These are phyloP conservation scores for Ochetophila trinervis DNA, from an alignment of 306 rosid genomes.

Conservation along the genomic window DNA sequence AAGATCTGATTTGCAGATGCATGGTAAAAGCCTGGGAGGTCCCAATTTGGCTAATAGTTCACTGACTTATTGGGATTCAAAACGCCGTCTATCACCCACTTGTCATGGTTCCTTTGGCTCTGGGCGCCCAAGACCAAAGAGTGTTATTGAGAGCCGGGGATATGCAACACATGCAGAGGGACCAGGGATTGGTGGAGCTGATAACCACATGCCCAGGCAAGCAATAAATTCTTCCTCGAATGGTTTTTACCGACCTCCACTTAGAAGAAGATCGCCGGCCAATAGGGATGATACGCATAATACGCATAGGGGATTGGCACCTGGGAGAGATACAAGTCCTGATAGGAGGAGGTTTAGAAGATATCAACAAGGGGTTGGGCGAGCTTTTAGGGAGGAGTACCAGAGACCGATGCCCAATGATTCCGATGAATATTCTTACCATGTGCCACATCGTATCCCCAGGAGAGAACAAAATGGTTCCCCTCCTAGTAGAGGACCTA, in stretches of 20 bases:
- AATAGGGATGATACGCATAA: conserved; percentile 14
- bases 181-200: conserved; percentile 13
- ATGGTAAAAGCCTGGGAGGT: conserved; percentile 10
- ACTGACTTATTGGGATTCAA: conserved; percentile 24
- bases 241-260: conserved; percentile 20
- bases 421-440: conserved; percentile 23
- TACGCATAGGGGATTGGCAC: conserved; percentile 27
- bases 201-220: conserved; percentile 25
- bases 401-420: conserved; percentile 27
- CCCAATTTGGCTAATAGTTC: conserved; percentile 13
- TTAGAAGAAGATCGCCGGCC: conserved; percentile 33
- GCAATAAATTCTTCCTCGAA: conserved; percentile 15
- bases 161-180: conserved; percentile 24
- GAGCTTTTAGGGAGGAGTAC: conserved; percentile 26
- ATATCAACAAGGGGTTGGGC: conserved; percentile 30
- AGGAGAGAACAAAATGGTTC: conserved; percentile 38
- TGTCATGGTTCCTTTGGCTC: conserved; percentile 25
- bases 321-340: conserved; percentile 28
- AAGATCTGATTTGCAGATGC: conserved; percentile 20
- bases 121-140: conserved; percentile 24
- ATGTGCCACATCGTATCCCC: conserved; percentile 24
- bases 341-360: conserved; percentile 36
- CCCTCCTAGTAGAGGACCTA: conserved; percentile 24
- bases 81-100: conserved; percentile 18
- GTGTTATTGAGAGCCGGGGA: conserved; percentile 22